Conservation (phyloP, 352 stramenopile species). For the Halophytophthora polymorphica region DNA sequence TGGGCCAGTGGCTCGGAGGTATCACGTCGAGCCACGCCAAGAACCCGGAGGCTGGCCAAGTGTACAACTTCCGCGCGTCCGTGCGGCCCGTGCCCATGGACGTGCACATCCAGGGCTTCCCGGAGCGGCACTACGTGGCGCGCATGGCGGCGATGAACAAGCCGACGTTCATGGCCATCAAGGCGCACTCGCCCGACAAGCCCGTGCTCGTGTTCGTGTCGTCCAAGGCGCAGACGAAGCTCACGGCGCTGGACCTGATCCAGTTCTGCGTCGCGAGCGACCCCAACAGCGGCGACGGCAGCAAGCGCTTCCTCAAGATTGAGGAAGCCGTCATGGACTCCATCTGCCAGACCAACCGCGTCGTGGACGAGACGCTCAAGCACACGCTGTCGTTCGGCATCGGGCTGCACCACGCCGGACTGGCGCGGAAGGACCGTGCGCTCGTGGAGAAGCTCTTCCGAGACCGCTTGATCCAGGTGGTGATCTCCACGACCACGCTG, state of each 20-base stretch:
- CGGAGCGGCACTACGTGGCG: slow-evolving; percentile 95
- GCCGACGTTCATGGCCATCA: slow-evolving; percentile 97
- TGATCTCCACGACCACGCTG: slow-evolving; percentile 92
- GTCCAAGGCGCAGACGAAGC: slow-evolving; percentile 96
- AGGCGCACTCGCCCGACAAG: slow-evolving; percentile 92
- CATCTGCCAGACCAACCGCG: slow-evolving; percentile 70
- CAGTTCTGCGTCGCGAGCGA: slow-evolving; percentile 80
- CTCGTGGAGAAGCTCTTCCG: slow-evolving; percentile 97
- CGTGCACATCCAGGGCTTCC: slow-evolving; percentile 96
- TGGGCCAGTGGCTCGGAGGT: slow-evolving; percentile 97
- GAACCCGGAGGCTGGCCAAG: slow-evolving; percentile 35
- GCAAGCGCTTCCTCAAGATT: slow-evolving; percentile 93
- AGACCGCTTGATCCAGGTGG: slow-evolving; percentile 95
- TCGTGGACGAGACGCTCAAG: slow-evolving; percentile 91
- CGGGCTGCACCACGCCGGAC: slow-evolving; percentile 95
- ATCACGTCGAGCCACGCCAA: slow-evolving; percentile 46
- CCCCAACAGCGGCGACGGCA: slow-evolving; percentile 81
- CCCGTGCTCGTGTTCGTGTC: slow-evolving; percentile 98
- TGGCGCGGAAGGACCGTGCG: slow-evolving; percentile 87
- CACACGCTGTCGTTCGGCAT: slow-evolving; percentile 98
- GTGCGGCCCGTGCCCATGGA: slow-evolving; percentile 97
- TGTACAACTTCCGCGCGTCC: slow-evolving; percentile 95
- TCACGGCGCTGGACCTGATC: slow-evolving; percentile 98
- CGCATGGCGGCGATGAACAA: slow-evolving; percentile 99
- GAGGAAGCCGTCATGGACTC: slow-evolving; percentile 88